Conservation (phyloP, 2,329 filamentous ascomycete genomes). For the Plenodomus biglobosus region DNA sequence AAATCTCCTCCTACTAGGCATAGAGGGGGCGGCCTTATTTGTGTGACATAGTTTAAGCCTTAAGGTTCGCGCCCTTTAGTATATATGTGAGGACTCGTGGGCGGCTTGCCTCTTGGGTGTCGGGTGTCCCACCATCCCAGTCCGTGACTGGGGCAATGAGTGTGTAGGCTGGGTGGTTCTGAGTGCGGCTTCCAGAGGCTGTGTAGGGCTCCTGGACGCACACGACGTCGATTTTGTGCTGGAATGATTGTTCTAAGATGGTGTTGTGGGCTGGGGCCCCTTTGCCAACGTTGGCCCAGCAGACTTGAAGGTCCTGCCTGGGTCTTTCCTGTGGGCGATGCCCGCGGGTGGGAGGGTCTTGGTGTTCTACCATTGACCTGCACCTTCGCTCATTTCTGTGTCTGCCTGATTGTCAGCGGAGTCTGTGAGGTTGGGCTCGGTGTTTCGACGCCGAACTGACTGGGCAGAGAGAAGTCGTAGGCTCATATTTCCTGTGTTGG, state of each 20-base stretch:
- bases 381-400: too few relatives aligned
- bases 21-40: not conserved
- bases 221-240: not conserved
- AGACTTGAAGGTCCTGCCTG: not conserved
- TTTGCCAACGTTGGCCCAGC: conserved; percentile 1
- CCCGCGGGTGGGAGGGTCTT: not conserved
- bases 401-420: too few relatives aligned
- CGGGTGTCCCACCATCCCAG: not conserved
- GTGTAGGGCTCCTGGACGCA: conserved; percentile 1
- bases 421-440: too few relatives aligned
- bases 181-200: not conserved
- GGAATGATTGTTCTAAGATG: not conserved
- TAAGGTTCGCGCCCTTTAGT: not conserved
- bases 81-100: conserved; percentile 1
- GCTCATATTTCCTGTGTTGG: too few relatives aligned
- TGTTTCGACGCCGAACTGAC: too few relatives aligned
- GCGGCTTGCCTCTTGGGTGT: not conserved
- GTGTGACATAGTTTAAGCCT: not conserved
- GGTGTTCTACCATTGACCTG: conserved; percentile 3
- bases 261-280: conserved; percentile 1
- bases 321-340: too few relatives aligned
- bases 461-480: too few relatives aligned
- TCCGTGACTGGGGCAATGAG: not conserved
- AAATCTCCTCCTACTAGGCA: conserved; percentile 1
- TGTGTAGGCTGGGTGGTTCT: not conserved